Percentiles rank a stretch among this genome's conserved stretches.
Conservation (phyloP, 108 stramenopile genomes). For the Skeletonema costatum region DNA sequence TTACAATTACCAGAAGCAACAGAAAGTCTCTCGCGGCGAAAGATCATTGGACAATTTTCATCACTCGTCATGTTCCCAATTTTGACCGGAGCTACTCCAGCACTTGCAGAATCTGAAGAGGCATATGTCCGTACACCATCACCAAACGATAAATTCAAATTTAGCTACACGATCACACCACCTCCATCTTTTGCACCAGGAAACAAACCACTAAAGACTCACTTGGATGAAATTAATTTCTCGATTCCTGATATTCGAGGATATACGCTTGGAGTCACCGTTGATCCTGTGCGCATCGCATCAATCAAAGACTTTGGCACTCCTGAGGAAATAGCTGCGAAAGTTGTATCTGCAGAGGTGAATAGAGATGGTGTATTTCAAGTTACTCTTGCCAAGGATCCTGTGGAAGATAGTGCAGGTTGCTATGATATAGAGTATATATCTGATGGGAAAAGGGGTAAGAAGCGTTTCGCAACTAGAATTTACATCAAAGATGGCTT, state of each 20-base stretch:
- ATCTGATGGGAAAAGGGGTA: constrained; percentile 71
- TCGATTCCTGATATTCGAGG: constrained; percentile 21
- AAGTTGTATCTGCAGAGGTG: constrained; percentile 82
- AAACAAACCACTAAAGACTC: constrained; percentile 80
- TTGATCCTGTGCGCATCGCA: constrained; percentile 80
- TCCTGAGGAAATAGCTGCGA: constrained; percentile 81
- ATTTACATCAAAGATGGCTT: constrained; percentile 56
- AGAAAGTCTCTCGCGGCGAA: constrained; percentile 4
- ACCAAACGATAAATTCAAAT: constrained; percentile 42
- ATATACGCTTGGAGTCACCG: constrained; percentile 76
- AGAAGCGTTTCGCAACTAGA: constrained; percentile 69
- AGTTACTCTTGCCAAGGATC: constrained; percentile 77
- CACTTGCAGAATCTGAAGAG: background rate
- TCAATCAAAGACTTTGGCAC: constrained; percentile 74
- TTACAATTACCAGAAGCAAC: background rate
- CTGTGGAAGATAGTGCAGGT: constrained; percentile 43
- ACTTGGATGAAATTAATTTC: constrained; percentile 84
- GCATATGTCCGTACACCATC: constrained; percentile 33
- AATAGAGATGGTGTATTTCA: constrained; percentile 86
- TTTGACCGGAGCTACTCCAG: background rate
- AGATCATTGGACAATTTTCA: constrained; percentile 11
- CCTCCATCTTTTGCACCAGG: constrained; percentile 36
- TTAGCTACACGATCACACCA: constrained; percentile 43
- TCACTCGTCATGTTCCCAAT: background rate
- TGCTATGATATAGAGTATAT: constrained; percentile 75